Evolutionary conservation across 2,329 filamentous ascomycete species (phyloP).

Genomic region (Colletotrichum melonis): DNA sequence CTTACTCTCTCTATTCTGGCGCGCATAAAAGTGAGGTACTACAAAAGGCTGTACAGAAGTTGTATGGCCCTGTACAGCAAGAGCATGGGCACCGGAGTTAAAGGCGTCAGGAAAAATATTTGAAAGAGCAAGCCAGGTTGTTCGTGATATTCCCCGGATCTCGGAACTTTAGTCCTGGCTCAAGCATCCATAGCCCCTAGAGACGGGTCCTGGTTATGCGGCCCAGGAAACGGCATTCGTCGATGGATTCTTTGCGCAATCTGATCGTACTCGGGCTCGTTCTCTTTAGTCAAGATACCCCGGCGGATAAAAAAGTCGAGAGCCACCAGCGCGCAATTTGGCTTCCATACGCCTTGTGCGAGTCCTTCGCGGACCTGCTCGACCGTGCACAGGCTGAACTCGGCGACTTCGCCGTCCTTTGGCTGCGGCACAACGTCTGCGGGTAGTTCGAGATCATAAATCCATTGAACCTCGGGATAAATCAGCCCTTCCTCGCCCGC

Average conservation of each 20-base stretch:
- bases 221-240: constrained; percentile 81
- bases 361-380: constrained; percentile 80
- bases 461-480: constrained; percentile 91
- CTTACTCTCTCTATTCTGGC: neutral
- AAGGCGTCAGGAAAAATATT: neutral
- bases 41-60: neutral
- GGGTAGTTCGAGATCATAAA: constrained; percentile 88
- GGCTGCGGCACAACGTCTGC: constrained; percentile 76
- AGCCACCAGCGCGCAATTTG: constrained; percentile 87
- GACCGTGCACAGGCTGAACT: constrained; percentile 82
- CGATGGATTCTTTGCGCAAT: constrained; percentile 83
- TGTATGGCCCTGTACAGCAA: neutral
- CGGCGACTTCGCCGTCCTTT: constrained; percentile 89
- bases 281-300: constrained; percentile 81
- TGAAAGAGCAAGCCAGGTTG: neutral
- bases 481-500: constrained; percentile 85
- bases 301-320: constrained; percentile 92
- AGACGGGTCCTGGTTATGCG: constrained; percentile 53
- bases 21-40: neutral
- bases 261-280: constrained; percentile 82
- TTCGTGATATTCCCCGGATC: neutral
- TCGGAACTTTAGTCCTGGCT: neutral
- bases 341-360: constrained; percentile 83
- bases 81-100: neutral
- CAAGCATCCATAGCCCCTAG: constrained; percentile 12